Base-by-base conservation (phyloP, 2,329 filamentous ascomycete genomes). In the Penicillium sp. region DNA sequence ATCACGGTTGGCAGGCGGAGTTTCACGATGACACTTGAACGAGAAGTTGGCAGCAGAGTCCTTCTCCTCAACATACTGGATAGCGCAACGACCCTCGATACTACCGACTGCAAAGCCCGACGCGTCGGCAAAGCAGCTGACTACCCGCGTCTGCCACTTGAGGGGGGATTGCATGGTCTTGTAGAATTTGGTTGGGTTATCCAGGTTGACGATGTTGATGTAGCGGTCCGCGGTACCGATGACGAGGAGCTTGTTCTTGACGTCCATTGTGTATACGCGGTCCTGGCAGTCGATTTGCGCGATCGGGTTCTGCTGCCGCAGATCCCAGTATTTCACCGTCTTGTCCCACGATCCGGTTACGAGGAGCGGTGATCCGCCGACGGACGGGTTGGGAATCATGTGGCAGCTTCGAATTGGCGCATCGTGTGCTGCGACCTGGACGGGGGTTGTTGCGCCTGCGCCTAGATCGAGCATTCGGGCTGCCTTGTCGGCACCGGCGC, bases 51-150 rank as follows among this genome's bases (percentile, higher is more conserved):
- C 89, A 67, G 87, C 84, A 3, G 89, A 79, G 71, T 99, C 92
- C 76, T 97, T 97, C 39, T 99, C 94, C 68, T 99, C 93, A 31
- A 97, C 91, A 67, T 99, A 97, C 72, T 99, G 94, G 60, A 99
- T 99, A 1, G 94, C 94, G 73, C 94, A 99, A 52, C 94, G 89
- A 26, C 94, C 94, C 74, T 99, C 94, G 67, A 99, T 96, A 71
- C 91, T 96, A 51, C 94, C 94, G 47, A 99, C 90, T 1, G 94
- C 94, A 69, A 96, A 99, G 5, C 94, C 94, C 0, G 87, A 87
- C 6, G 91, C 89, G 71, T 99, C 93, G 13, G 88, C 87, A 73
- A 99, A 99, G 79, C 93, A 97, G 78, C 89, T 94, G 48, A 97
- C 90, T 11, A 95, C 91, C 54, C 93, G 83, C 1, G 94, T 99